Base-by-base conservation (phyloP, 2,329 filamentous ascomycete species). In the Penicillium sp. region DNA sequence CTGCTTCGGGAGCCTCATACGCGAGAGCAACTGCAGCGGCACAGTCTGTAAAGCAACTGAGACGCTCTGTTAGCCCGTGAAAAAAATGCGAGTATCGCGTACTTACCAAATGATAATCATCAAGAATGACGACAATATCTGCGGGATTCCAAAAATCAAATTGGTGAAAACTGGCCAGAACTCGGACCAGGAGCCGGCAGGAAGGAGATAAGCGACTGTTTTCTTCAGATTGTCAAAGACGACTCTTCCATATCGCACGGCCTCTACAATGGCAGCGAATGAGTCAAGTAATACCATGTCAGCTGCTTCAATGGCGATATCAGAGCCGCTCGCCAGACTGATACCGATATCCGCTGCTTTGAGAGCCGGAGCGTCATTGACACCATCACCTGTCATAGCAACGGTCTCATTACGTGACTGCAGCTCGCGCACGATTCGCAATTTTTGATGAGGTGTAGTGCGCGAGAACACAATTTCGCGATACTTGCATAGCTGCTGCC, bases 341-440 rank as follows among this genome's bases (percentile, higher is more conserved):
- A 94, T 95, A 63, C 90, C 91, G 24, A 96, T 89, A 68, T 96
- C 91, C 5, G 90, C 89, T 31, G 85, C 84, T 63, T 90, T 90
- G 40, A 95, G 81, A 6, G 90, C 91, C 0, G 91, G 91, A 7
- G 89, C 89, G 71, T 95, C 91, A 72, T 95, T 95, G 63, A 94
- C 90, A 50, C 91, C 90, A 65, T 95, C 91, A 62, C 91, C 91
- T 40, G 90, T 94, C 90, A 94, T 94, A 58, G 89, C 91, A 22
- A 50, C 46, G 1, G 46, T 50, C 27, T 50, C 46, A 13, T 35
- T 36, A 6, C 31, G 35, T 19, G 46, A 50, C 33, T 50, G 46
- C 10, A 50, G n/a, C 24, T 50, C 47, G 7, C 47, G 47, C 11
- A 50, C 47, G 14, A 50, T 50, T 9, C 47, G 31, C 19, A 50